These are phyloP conservation scores for Allium sativum DNA, from an alignment of 106 monocot species.

Conservation along the genomic window DNA sequence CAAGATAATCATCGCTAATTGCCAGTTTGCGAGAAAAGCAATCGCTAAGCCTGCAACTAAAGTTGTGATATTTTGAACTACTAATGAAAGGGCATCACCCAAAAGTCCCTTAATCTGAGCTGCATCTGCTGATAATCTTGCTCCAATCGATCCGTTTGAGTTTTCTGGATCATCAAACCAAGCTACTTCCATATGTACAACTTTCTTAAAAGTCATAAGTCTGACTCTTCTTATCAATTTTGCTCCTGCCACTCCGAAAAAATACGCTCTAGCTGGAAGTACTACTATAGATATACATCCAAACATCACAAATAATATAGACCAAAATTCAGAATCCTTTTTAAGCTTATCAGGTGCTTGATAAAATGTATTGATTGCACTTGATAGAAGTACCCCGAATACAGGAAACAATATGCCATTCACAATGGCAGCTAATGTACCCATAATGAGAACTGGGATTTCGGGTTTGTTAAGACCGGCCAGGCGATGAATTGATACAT, in stretches of 20 bases:
- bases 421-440: slow-evolving; percentile 14
- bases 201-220: slow-evolving; percentile 28
- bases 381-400: slow-evolving; percentile 20
- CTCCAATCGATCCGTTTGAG: slow-evolving; percentile 31
- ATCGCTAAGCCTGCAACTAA: slow-evolving; percentile 21
- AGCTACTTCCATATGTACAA: slow-evolving; percentile 33
- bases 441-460: slow-evolving; percentile 16
- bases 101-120: slow-evolving; percentile 24
- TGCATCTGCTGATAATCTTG: slow-evolving; percentile 33
- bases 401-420: slow-evolving; percentile 17
- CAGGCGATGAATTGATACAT: slow-evolving; percentile 23
- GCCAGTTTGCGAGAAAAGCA: slow-evolving; percentile 27
- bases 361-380: slow-evolving; percentile 14
- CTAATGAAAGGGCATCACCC: slow-evolving; percentile 25
- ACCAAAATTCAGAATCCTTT: slow-evolving; percentile 25
- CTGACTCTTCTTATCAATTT: slow-evolving; percentile 28
- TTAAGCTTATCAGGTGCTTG: slow-evolving; percentile 19
- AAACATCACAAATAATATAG: slow-evolving; percentile 14
- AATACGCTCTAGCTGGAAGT: slow-evolving; percentile 19
- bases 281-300: slow-evolving; percentile 11
- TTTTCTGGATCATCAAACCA: slow-evolving; percentile 36
- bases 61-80: slow-evolving; percentile 26
- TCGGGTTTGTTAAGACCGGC: slow-evolving; percentile 33
- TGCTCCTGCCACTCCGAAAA: slow-evolving; percentile 29
- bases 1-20: slow-evolving; percentile 24